Percentiles rank a stretch among this genome's conserved stretches.
These are phyloP conservation scores for Coprinopsis sp. DNA, from an alignment of 768 basidiomycete species.

Conservation along the genomic window DNA sequence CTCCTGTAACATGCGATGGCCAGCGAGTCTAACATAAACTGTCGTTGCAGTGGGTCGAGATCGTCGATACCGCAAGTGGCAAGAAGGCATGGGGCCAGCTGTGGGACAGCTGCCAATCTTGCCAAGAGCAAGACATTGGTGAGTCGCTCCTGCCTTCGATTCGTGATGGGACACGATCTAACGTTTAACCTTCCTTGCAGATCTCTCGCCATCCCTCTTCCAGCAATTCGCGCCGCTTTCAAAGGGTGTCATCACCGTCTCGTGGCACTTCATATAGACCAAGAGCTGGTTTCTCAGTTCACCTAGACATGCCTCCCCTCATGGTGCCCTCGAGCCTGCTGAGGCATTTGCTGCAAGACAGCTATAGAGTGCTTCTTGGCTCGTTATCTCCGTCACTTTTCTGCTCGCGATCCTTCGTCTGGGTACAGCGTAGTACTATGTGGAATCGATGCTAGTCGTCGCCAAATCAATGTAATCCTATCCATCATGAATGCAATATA, in stretches of 20 bases:
- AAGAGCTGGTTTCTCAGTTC: constrained; percentile 38
- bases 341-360: too few species aligned
- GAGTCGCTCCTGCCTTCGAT: too few species aligned
- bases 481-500: too few species aligned
- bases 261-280: constrained; percentile 61
- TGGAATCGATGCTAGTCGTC: too few species aligned
- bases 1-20: constrained; percentile 6
- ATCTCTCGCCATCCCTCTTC: constrained; percentile 65
- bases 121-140: constrained; percentile 55
- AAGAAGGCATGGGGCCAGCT: constrained; percentile 44
- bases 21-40: constrained; percentile 4
- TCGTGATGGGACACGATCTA: too few species aligned
- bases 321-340: too few species aligned
- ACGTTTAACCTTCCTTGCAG: constrained; percentile 37
- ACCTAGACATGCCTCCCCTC: too few species aligned
- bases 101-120: constrained; percentile 57
- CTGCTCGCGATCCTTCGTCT: too few species aligned
- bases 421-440: too few species aligned
- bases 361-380: too few species aligned
- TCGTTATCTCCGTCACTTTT: too few species aligned
- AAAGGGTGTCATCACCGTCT: constrained; percentile 47
- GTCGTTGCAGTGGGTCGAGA: constrained; percentile 51
- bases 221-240: constrained; percentile 42
- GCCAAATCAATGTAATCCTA: too few species aligned
- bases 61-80: constrained; percentile 56